Percentiles rank a stretch among this genome's conserved stretches.
phyloP scores from a whole-genome alignment of 192 early-diverging fungal species.

The Gaertneriomyces sp. region DNA sequence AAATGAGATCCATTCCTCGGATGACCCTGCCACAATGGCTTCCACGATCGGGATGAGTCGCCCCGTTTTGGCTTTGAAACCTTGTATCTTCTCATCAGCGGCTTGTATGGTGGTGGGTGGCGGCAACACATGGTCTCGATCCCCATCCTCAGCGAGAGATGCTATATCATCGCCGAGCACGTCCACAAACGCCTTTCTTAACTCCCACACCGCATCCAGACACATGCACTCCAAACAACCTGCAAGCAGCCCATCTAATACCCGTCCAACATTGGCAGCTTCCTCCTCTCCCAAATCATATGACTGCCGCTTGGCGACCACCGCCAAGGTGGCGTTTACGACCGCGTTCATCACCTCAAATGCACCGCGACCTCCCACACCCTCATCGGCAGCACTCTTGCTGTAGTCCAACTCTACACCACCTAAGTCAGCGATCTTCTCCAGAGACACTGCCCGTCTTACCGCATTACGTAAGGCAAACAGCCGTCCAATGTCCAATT shows the following conservation, averaged over 20 bases:
- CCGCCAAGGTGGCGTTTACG: conserved; percentile 9
- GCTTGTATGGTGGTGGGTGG: too few relatives aligned
- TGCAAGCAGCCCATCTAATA: conserved; percentile 10
- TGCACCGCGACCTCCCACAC: background rate
- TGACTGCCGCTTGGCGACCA: conserved; percentile 2
- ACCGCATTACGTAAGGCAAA: conserved; percentile 23
- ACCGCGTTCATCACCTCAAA: conserved; percentile 29
- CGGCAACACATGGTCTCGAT: conserved; percentile 1
- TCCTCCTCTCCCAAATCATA: background rate
- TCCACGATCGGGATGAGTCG: conserved; percentile 20
- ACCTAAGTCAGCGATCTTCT: conserved; percentile 16
- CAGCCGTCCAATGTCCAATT: conserved; percentile 8
- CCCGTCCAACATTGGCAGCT: conserved; percentile 1
- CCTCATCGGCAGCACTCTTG: conserved; percentile 6
- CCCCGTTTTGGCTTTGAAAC: conserved; percentile 5
- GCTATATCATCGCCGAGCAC: background rate
- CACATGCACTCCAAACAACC: conserved; percentile 14
- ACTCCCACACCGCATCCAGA: conserved; percentile 22
- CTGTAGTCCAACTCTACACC: conserved; percentile 1
- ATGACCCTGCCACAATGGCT: conserved; percentile 23
- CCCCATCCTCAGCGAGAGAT: background rate
- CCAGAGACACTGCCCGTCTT: conserved; percentile 13
- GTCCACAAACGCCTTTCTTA: conserved; percentile 10
- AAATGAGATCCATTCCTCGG: conserved; percentile 16
- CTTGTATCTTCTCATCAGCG: background rate